phyloP scores from a whole-genome alignment of 345 rosid genomes.

The Moricandia arvensis region DNA sequence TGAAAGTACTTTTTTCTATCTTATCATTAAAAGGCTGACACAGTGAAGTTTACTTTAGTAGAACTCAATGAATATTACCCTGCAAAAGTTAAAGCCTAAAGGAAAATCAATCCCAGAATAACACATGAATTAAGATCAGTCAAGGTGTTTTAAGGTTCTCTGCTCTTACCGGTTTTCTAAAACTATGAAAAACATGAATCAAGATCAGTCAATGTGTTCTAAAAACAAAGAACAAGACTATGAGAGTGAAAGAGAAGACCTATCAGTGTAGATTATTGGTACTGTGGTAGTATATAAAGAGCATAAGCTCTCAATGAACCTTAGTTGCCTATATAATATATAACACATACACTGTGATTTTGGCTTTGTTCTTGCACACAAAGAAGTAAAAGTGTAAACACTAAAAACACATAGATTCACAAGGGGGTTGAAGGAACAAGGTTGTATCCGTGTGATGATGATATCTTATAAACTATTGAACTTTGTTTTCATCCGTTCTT shows the following conservation, averaged over 20 bases:
- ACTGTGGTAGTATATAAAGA: neutral
- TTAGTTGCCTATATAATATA: slow-evolving; percentile 14
- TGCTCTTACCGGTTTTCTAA: neutral
- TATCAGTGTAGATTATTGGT: slow-evolving; percentile 14
- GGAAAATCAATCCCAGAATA: neutral
- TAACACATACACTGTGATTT: slow-evolving; percentile 28
- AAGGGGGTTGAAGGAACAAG: slow-evolving; percentile 1
- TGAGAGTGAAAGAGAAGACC: neutral
- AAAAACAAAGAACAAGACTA: neutral
- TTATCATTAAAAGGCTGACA: slow-evolving; percentile 14
- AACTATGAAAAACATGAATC: neutral
- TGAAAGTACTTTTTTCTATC: slow-evolving; percentile 9
- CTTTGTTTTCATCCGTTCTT: slow-evolving; percentile 22
- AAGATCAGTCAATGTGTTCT: neutral
- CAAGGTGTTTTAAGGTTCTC: slow-evolving; percentile 6
- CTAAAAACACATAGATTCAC: neutral
- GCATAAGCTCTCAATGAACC: slow-evolving; percentile 21
- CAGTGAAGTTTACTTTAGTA: slow-evolving; percentile 23
- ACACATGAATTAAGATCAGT: slow-evolving; percentile 9
- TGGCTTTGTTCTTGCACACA: slow-evolving; percentile 24
- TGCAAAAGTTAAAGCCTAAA: slow-evolving; percentile 27
- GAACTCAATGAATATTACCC: slow-evolving; percentile 28
- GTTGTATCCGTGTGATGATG: slow-evolving; percentile 13
- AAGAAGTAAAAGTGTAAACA: slow-evolving; percentile 20
- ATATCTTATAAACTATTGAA: slow-evolving; percentile 27